Percentiles rank a stretch among this genome's conserved stretches.
Conservation (phyloP, 148 eudicot species). For the Pharnaceum exiguum region DNA sequence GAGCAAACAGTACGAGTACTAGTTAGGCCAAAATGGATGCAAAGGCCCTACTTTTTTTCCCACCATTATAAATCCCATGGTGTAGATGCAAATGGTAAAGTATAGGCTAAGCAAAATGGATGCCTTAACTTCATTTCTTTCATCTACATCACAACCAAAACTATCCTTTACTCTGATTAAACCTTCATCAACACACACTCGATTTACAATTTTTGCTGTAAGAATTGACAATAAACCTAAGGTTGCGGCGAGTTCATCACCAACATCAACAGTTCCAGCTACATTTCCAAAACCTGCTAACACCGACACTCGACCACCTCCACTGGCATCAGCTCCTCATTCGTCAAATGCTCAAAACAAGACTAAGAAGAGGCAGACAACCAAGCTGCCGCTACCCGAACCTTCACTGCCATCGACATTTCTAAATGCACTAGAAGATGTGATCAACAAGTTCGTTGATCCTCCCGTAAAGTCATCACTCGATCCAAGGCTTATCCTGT, state of each 20-base stretch:
- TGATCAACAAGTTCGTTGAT: constrained; percentile 37
- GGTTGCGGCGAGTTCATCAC: too few relatives aligned
- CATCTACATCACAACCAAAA: background rate
- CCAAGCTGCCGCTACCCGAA: too few relatives aligned
- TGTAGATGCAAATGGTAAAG: background rate
- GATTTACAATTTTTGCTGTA: background rate
- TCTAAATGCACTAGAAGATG: constrained; percentile 34
- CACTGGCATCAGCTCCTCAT: constrained; percentile 1
- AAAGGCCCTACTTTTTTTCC: too few relatives aligned
- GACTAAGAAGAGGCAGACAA: too few relatives aligned
- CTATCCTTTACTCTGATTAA: background rate
- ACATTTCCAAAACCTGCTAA: background rate
- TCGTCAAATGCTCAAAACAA: background rate
- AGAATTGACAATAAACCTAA: too few relatives aligned
- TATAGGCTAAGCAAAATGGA: background rate
- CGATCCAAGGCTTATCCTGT: constrained; percentile 42
- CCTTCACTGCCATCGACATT: constrained; percentile 26
- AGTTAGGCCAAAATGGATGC: too few relatives aligned
- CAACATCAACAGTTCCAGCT: background rate
- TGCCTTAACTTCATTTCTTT: background rate
- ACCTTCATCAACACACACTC: background rate
- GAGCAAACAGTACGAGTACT: too few relatives aligned
- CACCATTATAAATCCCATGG: too few relatives aligned
- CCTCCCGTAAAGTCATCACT: constrained; percentile 37
- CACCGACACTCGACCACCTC: background rate